Evolutionary conservation across 345 rosid species (phyloP).

Genomic region (Luvunga scandens): DNA sequence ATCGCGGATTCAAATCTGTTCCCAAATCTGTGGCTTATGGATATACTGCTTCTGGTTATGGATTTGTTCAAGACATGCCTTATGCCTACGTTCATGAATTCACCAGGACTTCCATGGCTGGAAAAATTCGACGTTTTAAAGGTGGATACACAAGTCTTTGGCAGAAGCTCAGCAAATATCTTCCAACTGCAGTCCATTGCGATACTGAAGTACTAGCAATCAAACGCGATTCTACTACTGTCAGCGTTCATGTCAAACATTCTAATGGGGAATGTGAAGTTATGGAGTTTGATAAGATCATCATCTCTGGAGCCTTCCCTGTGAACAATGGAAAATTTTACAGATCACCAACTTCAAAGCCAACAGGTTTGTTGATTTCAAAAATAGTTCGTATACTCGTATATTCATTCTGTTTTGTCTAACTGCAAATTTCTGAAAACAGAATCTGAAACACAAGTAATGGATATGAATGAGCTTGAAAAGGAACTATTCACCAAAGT

Average conservation of each 20-base stretch:
- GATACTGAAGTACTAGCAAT: conserved; percentile 49
- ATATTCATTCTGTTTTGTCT: not conserved
- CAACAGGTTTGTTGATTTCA: conserved; percentile 34
- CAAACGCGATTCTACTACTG: conserved; percentile 33
- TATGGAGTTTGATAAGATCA: conserved; percentile 55
- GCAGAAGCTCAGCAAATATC: conserved; percentile 44
- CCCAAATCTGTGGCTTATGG: conserved; percentile 66
- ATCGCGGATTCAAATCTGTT: conserved; percentile 42
- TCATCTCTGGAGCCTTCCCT: conserved; percentile 58
- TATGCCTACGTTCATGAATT: conserved; percentile 68
- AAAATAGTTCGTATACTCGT: not conserved
- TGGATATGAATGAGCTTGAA: conserved; percentile 54
- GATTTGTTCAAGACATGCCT: conserved; percentile 68
- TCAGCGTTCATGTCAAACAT: conserved; percentile 34
- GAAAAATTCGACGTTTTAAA: conserved; percentile 58
- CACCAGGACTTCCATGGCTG: conserved; percentile 70
- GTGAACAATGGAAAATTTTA: conserved; percentile 46
- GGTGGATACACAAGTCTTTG: conserved; percentile 62
- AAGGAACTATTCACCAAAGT: conserved; percentile 57
- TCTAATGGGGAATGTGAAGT: conserved; percentile 31
- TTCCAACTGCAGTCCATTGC: conserved; percentile 41
- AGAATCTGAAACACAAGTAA: conserved; percentile 40
- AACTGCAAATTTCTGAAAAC: conserved; percentile 20
- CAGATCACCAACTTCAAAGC: conserved; percentile 35
- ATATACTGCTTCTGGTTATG: conserved; percentile 74